phyloP scores from a whole-genome alignment of 257 asterid genomes.

The Solanum rostratum region DNA sequence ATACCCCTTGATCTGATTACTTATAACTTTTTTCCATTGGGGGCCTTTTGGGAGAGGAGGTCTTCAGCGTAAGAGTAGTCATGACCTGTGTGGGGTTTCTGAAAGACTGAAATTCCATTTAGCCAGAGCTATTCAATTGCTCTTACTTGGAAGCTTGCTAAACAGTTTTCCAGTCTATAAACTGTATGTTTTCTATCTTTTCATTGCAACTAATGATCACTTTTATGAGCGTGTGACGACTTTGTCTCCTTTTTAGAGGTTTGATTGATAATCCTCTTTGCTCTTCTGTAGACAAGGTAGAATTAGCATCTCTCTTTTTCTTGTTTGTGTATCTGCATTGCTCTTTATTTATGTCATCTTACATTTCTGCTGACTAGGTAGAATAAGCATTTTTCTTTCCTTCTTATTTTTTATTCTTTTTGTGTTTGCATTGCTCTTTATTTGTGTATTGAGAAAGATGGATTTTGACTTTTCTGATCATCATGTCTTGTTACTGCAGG shows the following conservation, averaged over 20 bases:
- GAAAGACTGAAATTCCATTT: background rate
- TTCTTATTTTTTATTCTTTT: background rate
- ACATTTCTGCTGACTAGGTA: background rate
- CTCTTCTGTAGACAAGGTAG: background rate
- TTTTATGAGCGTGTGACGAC: background rate
- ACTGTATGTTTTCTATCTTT: background rate
- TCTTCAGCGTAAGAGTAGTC: background rate
- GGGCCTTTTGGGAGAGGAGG: background rate
- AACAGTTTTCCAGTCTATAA: background rate
- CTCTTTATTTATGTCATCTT: background rate
- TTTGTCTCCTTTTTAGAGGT: background rate
- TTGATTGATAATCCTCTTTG: background rate
- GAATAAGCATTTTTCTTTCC: background rate
- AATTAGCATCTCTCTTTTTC: background rate
- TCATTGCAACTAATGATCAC: background rate
- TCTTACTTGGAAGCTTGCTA: background rate
- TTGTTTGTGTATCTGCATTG: background rate
- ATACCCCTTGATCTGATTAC: background rate
- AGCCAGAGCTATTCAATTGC: background rate
- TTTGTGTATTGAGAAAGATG: background rate
- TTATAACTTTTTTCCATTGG: background rate
- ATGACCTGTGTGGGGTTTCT: background rate
- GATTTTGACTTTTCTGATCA: slow-evolving; percentile 8
- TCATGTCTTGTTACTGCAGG: slow-evolving; percentile 43
- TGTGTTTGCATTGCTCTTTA: background rate